phyloP scores from a whole-genome alignment of 805 yeast species.

The Candida ulmi region DNA sequence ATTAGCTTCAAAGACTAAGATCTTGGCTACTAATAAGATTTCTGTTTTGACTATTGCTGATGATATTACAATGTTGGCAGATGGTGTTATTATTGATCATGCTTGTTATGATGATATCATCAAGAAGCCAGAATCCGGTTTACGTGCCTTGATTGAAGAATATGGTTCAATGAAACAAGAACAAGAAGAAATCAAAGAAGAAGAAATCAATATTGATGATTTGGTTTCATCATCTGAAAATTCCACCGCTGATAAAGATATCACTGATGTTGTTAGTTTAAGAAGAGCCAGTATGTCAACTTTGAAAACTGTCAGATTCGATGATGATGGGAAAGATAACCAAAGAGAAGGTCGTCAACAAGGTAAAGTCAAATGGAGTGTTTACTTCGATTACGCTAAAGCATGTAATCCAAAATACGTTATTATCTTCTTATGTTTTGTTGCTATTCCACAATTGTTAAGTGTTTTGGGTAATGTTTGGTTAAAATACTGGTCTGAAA shows the following conservation, averaged over 20 bases:
- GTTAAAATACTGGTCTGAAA: constrained; percentile 97
- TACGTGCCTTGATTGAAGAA: constrained; percentile 52
- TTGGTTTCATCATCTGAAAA: constrained; percentile 20
- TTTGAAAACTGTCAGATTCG: constrained; percentile 32
- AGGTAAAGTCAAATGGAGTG: constrained; percentile 88
- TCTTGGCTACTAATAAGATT: constrained; percentile 84
- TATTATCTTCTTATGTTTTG: constrained; percentile 44
- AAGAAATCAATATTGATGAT: constrained; percentile 26
- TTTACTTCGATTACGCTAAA: constrained; percentile 75
- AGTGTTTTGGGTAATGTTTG: constrained; percentile 76
- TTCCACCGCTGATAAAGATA: constrained; percentile 14
- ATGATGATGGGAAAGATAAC: constrained; percentile 21
- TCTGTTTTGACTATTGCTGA: constrained; percentile 75
- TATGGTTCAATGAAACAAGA: constrained; percentile 47
- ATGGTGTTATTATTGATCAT: constrained; percentile 63
- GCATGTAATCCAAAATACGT: constrained; percentile 80
- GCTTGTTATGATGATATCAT: constrained; percentile 54
- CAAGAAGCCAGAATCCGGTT: constrained; percentile 38
- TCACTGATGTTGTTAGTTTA: constrained; percentile 34
- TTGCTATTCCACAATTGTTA: constrained; percentile 52
- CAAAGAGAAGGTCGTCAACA: constrained; percentile 79
- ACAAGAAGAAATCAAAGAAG: constrained; percentile 7
- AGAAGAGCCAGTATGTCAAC: constrained; percentile 63
- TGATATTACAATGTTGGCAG: constrained; percentile 59
- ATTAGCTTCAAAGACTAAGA: constrained; percentile 63